Conservation (phyloP, 73 alveolate genomes). For the Strombidium stylifer region DNA sequence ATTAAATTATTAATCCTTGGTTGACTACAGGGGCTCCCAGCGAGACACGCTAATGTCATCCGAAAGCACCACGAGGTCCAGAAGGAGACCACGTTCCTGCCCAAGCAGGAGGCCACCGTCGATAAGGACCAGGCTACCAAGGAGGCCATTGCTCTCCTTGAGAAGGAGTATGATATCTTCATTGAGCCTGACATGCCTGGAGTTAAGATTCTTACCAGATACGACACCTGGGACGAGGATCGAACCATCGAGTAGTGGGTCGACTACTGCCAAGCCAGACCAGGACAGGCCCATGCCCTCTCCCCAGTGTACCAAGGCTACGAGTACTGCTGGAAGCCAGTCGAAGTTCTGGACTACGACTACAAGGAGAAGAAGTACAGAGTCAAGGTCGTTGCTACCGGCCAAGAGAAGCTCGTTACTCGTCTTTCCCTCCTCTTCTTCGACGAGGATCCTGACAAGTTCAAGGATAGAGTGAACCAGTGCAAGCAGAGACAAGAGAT, state of each 20-base stretch:
- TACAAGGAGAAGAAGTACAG: conserved; percentile 76
- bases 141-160: conserved; percentile 56
- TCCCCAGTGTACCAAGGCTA: conserved; percentile 88
- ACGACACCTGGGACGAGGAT: conserved; percentile 91
- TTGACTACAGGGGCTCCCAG: conserved; percentile 63
- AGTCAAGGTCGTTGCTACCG: conserved; percentile 77
- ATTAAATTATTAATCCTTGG: conserved; percentile 18
- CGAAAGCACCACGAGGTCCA: conserved; percentile 40
- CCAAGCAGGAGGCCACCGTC: conserved; percentile 40
- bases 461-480: conserved; percentile 66
- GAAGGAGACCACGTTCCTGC: conserved; percentile 62
- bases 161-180: conserved; percentile 61
- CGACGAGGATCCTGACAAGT: conserved; percentile 79
- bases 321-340: conserved; percentile 92
- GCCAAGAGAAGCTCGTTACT: conserved; percentile 80
- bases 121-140: conserved; percentile 44
- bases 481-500: conserved; percentile 79
- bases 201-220: conserved; percentile 75
- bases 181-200: conserved; percentile 56
- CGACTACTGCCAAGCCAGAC: conserved; percentile 80
- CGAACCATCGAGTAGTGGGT: conserved; percentile 84
- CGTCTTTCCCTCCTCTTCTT: conserved; percentile 83
- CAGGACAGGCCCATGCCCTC: conserved; percentile 85
- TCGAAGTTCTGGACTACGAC: conserved; percentile 78
- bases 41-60: conserved; percentile 60